Percentiles rank a stretch among this genome's conserved stretches.
Conservation (phyloP, 179 eudicot species). For the Carnegiea gigantea region DNA sequence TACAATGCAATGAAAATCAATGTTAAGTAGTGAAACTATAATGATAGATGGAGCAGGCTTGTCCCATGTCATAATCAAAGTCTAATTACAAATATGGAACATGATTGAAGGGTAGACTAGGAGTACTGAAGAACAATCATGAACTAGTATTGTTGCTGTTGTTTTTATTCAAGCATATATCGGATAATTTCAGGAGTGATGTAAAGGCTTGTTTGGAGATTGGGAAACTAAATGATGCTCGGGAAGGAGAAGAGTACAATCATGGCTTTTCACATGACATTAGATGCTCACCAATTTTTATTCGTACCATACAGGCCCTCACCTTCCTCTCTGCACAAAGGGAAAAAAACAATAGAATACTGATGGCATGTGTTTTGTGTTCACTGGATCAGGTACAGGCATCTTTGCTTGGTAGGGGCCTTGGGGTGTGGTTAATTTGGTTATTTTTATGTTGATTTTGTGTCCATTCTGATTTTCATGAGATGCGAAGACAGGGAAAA, state of each 20-base stretch:
- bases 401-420: not conserved
- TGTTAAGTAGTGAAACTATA: not conserved
- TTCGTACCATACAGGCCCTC: not conserved
- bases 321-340: not conserved
- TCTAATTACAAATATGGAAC: not conserved
- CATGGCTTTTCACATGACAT: not conserved
- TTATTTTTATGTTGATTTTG: no score
- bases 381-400: not conserved
- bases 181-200: not conserved
- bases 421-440: no score
- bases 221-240: slow-evolving; percentile 4
- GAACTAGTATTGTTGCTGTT: not conserved
- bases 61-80: not conserved
- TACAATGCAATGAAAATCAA: not conserved
- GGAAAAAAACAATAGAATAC: not conserved
- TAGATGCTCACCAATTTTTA: not conserved
- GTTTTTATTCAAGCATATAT: not conserved
- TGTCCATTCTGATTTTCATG: no score
- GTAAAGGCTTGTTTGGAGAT: slow-evolving; percentile 4
- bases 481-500: no score
- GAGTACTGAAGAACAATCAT: not conserved
- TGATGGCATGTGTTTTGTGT: not conserved
- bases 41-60: not conserved
- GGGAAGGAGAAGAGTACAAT: not conserved
- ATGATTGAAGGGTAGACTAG: not conserved